phyloP scores from a whole-genome alignment of 495 filamentous ascomycete species.

The Elaphomyces granulatus region DNA sequence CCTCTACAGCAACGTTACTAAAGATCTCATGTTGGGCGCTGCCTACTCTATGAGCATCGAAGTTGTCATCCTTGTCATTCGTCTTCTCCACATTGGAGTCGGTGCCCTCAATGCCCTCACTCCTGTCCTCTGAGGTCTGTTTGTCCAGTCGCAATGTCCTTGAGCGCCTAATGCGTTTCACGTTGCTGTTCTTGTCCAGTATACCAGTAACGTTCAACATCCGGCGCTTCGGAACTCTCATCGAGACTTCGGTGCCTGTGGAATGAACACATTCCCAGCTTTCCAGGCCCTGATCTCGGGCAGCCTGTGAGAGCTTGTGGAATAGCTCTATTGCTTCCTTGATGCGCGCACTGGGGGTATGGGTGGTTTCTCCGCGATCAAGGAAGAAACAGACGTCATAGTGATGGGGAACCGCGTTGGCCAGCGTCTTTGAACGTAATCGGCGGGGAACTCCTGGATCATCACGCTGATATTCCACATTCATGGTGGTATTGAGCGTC shows the following conservation, averaged over 20 bases:
- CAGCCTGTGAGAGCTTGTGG: conserved; percentile 1
- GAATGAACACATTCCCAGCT: conserved; percentile 3
- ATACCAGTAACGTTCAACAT: too few relatives aligned
- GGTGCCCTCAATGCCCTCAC: too few relatives aligned
- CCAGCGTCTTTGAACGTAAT: conserved; percentile 1
- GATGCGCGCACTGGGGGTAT: conserved; percentile 1
- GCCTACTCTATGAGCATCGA: too few relatives aligned
- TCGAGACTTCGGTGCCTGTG: background rate
- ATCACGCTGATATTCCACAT: conserved; percentile 1
- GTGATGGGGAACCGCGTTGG: background rate
- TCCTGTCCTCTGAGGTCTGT: too few relatives aligned
- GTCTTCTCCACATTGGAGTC: too few relatives aligned
- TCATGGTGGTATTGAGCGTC: conserved; percentile 7
- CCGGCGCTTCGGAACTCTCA: background rate
- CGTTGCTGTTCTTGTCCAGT: background rate
- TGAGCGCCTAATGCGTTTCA: background rate
- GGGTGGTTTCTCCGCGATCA: background rate
- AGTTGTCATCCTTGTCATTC: too few relatives aligned
- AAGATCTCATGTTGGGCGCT: too few relatives aligned
- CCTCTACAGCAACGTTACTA: too few relatives aligned
- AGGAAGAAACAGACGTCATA: conserved; percentile 5
- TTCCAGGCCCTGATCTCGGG: background rate
- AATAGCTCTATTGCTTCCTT: background rate
- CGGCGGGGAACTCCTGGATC: background rate
- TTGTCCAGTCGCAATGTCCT: background rate